Base-by-base conservation (phyloP, 352 stramenopile species). In the Phytophthora citricola region DNA sequence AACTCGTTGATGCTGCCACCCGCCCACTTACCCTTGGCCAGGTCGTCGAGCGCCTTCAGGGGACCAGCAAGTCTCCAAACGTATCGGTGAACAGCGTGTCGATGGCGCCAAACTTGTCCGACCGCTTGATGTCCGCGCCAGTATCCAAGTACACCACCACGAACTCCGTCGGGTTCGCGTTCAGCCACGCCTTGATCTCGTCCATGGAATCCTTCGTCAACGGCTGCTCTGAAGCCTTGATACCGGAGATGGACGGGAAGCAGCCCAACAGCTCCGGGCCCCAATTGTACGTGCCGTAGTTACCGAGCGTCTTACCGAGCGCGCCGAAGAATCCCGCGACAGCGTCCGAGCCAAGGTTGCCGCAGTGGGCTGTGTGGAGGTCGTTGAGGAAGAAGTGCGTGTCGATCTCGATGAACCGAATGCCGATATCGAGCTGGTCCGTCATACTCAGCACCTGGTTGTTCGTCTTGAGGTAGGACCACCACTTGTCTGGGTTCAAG, bases 391-490 rank as follows among this genome's bases (percentile, higher is more conserved):
- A 67, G n/a, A 58, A 66, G 20, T 66, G 58, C 10, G 48, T 52
- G 31, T 66, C 78, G 17, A 91, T 66, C 59, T 91, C 82, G n/a
- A 91, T 26, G 32, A 71, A 87, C 5, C 83, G 79, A 46, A 90
- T 76, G 20, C 83, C 81, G 27, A 92, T 70, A 41, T 81, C 73
- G 12, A 92, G 66, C 64, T 90, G 81, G 58, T 92, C 83, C 2
- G 75, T 82, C 15, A 92, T 44, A 57, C 78, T 87, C 15, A 90
- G 68, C 40, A 85, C 66, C 45, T 91, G 78, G 58, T 91, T 87
- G 73, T 88, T 89, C 5, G 83, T 91, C 71, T 87, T 85, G 38
- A 88, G 71, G 48, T 76, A 89, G 34, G 75, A 83, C 61, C 78
- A 85, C 40, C 62, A 48, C 53, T 86, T 89, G 20, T 73, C 67